Evolutionary conservation across 2,329 filamentous ascomycete genomes (phyloP), one percentile per base, ranked within the genome.

Genomic region (Penicillium polonicum): DNA sequence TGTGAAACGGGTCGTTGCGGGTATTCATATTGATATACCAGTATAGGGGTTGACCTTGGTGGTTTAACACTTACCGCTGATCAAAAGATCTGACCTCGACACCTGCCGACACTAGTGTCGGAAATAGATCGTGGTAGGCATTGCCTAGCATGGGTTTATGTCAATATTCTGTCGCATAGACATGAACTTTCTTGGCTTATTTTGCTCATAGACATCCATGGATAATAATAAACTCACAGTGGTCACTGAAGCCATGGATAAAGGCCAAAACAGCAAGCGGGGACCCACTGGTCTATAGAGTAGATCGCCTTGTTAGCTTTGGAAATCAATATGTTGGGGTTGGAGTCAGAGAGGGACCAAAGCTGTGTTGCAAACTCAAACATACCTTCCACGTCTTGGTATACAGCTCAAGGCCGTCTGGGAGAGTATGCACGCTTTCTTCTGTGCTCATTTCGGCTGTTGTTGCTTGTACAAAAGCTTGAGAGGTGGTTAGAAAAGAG

Each of bases 191-290:
- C 13, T 19, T 36, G 15, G 39, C 17, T 39, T 12, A 23, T 19
- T 35, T 19, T 35, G 43, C 19, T 25, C 10, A 13, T 31, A 21
- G 19, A 48, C 19, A 35, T n/a, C n/a, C n/a, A n/a, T n/a, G n/a
- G n/a, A n/a, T 23, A 1, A 35, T 33, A 1, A 48, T 48, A 35
- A 41, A 60, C 72, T 61, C 71, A 80, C 80, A 80, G 74, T 95
- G 91, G 75, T 96, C 92, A 73, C 86, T 91, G 81, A 92, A 97
- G 68, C 92, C 92, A 77, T 97, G 92, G 62, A 97, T 79, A 75
- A 95, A 89, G 67, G 94, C 81, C 49, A 96, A 74, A 65, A 89
- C 89, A 36, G 92, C 92, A 68, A 83, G 84, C 55, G 83, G 75
- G 25, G 48, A 29, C 51, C 31, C 60, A 13, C 21, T 55, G 19